Percentiles rank a stretch among this genome's conserved stretches.
These are phyloP conservation scores for Tulasnella sp. DNA, from an alignment of 768 basidiomycete genomes.

Conservation along the genomic window DNA sequence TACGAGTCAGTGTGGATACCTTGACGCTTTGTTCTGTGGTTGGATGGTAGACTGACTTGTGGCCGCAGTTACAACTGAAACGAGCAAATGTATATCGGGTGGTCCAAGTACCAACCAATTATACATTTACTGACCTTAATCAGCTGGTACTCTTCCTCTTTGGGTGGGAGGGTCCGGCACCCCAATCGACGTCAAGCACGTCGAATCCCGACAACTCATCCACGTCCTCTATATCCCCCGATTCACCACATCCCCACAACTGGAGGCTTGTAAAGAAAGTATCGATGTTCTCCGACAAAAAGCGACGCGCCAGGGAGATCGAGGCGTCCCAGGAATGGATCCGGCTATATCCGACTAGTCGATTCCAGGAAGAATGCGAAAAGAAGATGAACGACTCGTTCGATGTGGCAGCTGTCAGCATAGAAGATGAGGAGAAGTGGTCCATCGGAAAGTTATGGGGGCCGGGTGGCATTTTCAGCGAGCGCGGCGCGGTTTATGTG, in stretches of 20 bases:
- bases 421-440: constrained; percentile 12
- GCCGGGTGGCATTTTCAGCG: background rate
- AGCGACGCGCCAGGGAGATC: background rate
- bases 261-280: constrained; percentile 11
- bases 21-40: too few species aligned
- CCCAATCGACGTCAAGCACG: too few species aligned
- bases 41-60: background rate
- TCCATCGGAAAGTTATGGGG: constrained; percentile 12
- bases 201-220: background rate
- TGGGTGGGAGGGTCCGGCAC: background rate
- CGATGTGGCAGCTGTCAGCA: background rate
- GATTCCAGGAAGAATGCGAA: background rate
- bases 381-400: background rate
- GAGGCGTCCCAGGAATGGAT: background rate
- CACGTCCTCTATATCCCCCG: too few species aligned
- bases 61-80: background rate
- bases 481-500: constrained; percentile 1
- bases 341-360: background rate
- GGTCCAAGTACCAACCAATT: constrained; percentile 4
- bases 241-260: too few species aligned
- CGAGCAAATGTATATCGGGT: constrained; percentile 8
- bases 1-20: background rate
- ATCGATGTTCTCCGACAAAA: background rate
- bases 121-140: constrained; percentile 8
- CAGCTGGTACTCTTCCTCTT: constrained; percentile 9